Evolutionary conservation across 345 rosid species (phyloP).

Genomic region (Rubroshorea leprosula): DNA sequence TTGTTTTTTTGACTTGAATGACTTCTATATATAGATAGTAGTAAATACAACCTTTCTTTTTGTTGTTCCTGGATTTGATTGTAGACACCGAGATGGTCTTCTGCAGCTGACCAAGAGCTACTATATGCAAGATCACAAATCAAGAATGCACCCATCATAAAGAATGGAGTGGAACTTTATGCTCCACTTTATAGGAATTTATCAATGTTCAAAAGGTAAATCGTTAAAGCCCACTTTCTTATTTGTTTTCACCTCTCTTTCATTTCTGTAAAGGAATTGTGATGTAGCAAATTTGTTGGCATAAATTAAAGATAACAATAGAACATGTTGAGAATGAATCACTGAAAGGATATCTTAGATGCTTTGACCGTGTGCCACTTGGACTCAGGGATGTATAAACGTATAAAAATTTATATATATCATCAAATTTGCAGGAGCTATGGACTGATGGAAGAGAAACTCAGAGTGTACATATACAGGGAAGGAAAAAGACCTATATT

Average conservation of each 20-base stretch:
- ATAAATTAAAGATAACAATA: not conserved
- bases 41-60: slow-evolving; percentile 6
- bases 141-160: slow-evolving; percentile 42
- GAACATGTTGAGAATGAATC: not conserved
- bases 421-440: slow-evolving; percentile 65
- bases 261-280: not conserved
- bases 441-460: slow-evolving; percentile 76
- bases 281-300: slow-evolving; percentile 1
- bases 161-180: slow-evolving; percentile 29
- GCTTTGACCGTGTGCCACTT: too few relatives aligned
- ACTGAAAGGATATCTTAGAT: too few relatives aligned
- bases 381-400: not conserved
- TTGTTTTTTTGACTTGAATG: not conserved
- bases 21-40: not conserved
- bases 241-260: not conserved
- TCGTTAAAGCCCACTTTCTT: not conserved
- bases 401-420: slow-evolving; percentile 6
- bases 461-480: slow-evolving; percentile 73
- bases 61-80: slow-evolving; percentile 16
- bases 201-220: slow-evolving; percentile 62
- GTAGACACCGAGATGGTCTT: slow-evolving; percentile 52
- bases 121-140: slow-evolving; percentile 49
- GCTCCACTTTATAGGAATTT: slow-evolving; percentile 55
- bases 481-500: slow-evolving; percentile 81
- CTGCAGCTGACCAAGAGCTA: slow-evolving; percentile 56